phyloP scores from a whole-genome alignment of 306 rosid genomes.

The Gastrolobium villosum region DNA sequence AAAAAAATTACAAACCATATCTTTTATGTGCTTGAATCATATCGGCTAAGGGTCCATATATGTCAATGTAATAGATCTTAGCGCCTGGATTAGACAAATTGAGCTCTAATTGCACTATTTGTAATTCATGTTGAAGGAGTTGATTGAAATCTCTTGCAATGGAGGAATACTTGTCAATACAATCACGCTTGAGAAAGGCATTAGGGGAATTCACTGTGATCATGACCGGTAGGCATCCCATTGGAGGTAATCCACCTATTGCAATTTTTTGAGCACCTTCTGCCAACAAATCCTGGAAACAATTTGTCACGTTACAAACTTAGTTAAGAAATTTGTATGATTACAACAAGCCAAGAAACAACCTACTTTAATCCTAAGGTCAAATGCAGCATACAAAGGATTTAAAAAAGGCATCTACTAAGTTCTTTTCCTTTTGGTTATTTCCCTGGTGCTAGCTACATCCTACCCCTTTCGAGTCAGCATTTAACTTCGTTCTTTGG shows the following conservation, averaged over 20 bases:
- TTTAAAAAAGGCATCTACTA: too few species aligned
- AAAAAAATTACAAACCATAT: conserved; percentile 53
- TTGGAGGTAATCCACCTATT: conserved; percentile 71
- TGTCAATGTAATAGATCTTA: conserved; percentile 62
- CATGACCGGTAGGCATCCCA: conserved; percentile 77
- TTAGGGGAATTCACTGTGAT: conserved; percentile 55
- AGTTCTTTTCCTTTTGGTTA: too few species aligned
- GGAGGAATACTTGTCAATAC: conserved; percentile 61
- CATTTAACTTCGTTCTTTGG: too few species aligned
- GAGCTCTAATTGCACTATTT: conserved; percentile 54
- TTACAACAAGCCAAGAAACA: not conserved
- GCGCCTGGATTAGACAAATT: conserved; percentile 36
- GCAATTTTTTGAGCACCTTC: conserved; percentile 71
- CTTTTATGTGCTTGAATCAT: conserved; percentile 52
- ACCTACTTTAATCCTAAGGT: not conserved
- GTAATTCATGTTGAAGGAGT: conserved; percentile 63
- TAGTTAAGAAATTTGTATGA: not conserved
- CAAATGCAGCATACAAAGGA: too few species aligned
- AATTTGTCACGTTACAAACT: not conserved
- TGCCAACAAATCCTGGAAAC: conserved; percentile 59
- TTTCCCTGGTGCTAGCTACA: too few species aligned
- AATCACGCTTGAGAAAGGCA: conserved; percentile 48
- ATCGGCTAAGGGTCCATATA: conserved; percentile 58
- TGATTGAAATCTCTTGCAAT: conserved; percentile 61
- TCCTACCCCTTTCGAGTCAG: too few species aligned